Conservation (phyloP, 305 asterid genomes). For the Galium porrigens region DNA sequence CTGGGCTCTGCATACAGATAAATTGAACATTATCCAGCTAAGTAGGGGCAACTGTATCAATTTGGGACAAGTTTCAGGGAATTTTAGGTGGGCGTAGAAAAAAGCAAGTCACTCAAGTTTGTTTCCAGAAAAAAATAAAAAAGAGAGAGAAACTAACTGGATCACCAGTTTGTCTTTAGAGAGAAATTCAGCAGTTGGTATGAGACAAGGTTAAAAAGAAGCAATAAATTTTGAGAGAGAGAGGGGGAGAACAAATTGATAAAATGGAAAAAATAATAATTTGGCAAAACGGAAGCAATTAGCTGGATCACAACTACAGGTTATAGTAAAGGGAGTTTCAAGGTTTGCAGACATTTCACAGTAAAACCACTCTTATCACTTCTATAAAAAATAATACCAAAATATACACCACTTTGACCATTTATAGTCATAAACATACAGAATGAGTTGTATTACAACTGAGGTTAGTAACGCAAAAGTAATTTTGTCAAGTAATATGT, state of each 20-base stretch:
- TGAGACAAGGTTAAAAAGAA: not conserved
- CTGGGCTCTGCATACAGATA: slow-evolving; percentile 42
- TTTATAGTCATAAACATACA: not conserved
- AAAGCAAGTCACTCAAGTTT: not conserved
- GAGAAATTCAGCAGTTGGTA: not conserved
- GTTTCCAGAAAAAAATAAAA: not conserved
- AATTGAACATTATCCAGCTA: not conserved
- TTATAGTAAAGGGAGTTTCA: not conserved
- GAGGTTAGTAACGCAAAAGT: not conserved
- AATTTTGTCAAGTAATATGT: slow-evolving; percentile 13
- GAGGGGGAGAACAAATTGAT: too few species aligned
- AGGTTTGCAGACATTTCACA: not conserved
- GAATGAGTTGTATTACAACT: not conserved
- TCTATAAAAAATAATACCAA: not conserved
- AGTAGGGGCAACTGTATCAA: not conserved
- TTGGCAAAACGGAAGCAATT: not conserved
- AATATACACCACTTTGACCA: too few species aligned
- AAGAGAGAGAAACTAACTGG: not conserved
- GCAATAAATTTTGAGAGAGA: not conserved
- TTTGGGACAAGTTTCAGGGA: not conserved
- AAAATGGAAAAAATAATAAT: not conserved
- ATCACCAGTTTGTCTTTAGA: not conserved
- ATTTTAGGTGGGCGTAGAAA: not conserved
- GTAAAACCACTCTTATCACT: not conserved
- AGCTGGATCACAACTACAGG: not conserved